Conservation (phyloP, 2,329 filamentous ascomycete genomes). For the Amauroascus niger region DNA sequence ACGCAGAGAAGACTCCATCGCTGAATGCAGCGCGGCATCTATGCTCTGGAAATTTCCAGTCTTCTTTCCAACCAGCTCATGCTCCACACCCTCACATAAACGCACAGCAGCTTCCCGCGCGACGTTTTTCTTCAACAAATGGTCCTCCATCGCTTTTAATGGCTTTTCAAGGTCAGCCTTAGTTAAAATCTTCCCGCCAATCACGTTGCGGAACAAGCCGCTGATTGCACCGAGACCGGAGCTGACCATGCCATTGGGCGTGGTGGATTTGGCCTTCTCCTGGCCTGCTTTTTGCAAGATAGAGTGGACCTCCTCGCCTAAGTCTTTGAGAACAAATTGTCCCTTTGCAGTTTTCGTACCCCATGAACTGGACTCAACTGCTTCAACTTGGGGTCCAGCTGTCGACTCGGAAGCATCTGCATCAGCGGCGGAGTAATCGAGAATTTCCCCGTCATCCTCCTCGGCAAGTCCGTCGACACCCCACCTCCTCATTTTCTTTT, state of each 20-base stretch:
- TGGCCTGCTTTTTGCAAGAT: constrained; percentile 75
- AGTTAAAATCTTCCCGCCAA: constrained; percentile 86
- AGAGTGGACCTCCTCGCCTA: constrained; percentile 85
- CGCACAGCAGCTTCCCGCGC: constrained; percentile 87
- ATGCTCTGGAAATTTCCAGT: constrained; percentile 86
- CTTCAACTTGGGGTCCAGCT: constrained; percentile 54
- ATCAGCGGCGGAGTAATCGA: constrained; percentile 76
- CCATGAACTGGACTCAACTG: constrained; percentile 70
- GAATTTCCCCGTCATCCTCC: constrained; percentile 66
- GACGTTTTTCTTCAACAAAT: constrained; percentile 90
- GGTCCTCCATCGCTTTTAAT: constrained; percentile 91
- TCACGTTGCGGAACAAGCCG: constrained; percentile 84
- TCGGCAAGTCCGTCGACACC: constrained; percentile 79
- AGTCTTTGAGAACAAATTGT: constrained; percentile 84
- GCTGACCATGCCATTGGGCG: constrained; percentile 59
- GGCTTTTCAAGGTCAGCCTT: constrained; percentile 84
- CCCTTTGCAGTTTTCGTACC: constrained; percentile 76
- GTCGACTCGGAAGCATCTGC: constrained; percentile 42
- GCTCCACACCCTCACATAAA: constrained; percentile 82
- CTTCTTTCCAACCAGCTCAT: constrained; percentile 80
- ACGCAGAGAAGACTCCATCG: constrained; percentile 83
- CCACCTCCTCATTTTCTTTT: constrained; percentile 87
- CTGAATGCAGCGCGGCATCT: constrained; percentile 68
- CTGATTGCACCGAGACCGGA: constrained; percentile 73
- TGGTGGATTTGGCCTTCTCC: constrained; percentile 42